phyloP scores from a whole-genome alignment of 73 alveolate genomes.

The Uronychia setigera region DNA sequence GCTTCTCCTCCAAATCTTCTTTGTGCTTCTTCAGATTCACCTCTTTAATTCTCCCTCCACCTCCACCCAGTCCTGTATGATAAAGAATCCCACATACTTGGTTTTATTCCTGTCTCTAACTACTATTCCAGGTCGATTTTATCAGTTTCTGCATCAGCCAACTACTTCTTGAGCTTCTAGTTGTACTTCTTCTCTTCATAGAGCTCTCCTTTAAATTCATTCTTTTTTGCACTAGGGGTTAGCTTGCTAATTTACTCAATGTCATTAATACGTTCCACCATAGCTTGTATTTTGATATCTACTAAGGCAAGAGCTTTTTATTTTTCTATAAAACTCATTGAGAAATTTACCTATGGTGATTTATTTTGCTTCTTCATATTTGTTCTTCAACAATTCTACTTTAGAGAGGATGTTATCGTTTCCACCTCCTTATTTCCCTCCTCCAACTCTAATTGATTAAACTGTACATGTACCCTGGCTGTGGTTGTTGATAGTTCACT shows the following conservation, averaged over 20 bases:
- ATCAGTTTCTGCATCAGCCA: constrained; percentile 47
- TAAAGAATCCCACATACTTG: neutral
- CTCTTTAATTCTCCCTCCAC: constrained; percentile 13
- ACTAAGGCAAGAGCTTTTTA: constrained; percentile 26
- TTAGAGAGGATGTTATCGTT: neutral
- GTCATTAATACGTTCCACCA: constrained; percentile 64
- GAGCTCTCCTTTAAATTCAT: constrained; percentile 61
- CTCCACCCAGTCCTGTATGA: constrained; percentile 3
- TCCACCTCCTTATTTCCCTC: neutral
- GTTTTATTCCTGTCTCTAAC: constrained; percentile 64
- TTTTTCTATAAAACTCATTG: constrained; percentile 19
- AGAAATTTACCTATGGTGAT: neutral
- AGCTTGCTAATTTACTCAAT: constrained; percentile 31
- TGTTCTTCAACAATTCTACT: constrained; percentile 21
- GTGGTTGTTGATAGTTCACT: too few relatives aligned
- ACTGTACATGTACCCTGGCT: too few relatives aligned
- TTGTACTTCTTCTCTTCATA: constrained; percentile 58
- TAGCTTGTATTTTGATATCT: constrained; percentile 50
- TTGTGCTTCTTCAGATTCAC: constrained; percentile 53
- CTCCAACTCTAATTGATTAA: too few relatives aligned
- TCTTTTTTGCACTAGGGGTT: constrained; percentile 44
- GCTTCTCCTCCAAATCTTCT: constrained; percentile 57
- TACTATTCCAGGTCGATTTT: constrained; percentile 59
- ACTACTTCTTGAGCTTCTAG: constrained; percentile 33
- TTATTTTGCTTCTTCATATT: constrained; percentile 15